Evolutionary conservation across 2,329 filamentous ascomycete genomes (phyloP), one percentile per base, ranked within the genome.

Genomic region (Colletotrichum melonis): DNA sequence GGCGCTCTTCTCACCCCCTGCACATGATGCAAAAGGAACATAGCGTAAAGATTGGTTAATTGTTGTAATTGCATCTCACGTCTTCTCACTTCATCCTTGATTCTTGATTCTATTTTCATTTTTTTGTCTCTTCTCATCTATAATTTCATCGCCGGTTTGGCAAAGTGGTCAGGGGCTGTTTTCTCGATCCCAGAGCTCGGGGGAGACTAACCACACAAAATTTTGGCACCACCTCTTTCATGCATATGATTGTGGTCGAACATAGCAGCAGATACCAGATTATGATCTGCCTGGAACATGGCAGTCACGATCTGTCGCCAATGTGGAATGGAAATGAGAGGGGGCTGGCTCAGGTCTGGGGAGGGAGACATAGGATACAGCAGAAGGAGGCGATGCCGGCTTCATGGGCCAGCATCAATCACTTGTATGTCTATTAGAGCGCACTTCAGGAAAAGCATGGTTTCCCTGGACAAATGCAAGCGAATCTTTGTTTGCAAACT

Each of bases 61-160:
- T 82, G 80, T 85, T 85, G 82, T 86, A 84, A 84, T 86, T 80
- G 80, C 78, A 78, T 77, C 77, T 76, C 56, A 63, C 42, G 63
- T 74, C 67, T 72, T 72, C 54, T 71, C 60, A 64, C 63, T 74
- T 75, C 69, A 69, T 73, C 68, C 69, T 73, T 73, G 73, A 67
- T 73, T 75, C 70, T 69, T 72, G 68, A 24, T 74, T 74, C 69
- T 68, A 67, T 57, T 74, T 73, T 74, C 63, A 72, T 74, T 42
- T 59, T 59, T 54, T 69, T 72, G 57, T 49, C 63, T 74, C 58
- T 69, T 69, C 63, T 74, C 63, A 67, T 67, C 69, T 74, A 74
- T 74, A 74, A 74, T 72, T 74, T 73, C 49, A 32, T 72, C 26
- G 59, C 72, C 72, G 42, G 32, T 74, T 74, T 68, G 63, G 68